Evolutionary conservation across 73 alveolate genomes (phyloP), one percentile per base, ranked within the genome.

Genomic region (Blepharisma japonicum): DNA sequence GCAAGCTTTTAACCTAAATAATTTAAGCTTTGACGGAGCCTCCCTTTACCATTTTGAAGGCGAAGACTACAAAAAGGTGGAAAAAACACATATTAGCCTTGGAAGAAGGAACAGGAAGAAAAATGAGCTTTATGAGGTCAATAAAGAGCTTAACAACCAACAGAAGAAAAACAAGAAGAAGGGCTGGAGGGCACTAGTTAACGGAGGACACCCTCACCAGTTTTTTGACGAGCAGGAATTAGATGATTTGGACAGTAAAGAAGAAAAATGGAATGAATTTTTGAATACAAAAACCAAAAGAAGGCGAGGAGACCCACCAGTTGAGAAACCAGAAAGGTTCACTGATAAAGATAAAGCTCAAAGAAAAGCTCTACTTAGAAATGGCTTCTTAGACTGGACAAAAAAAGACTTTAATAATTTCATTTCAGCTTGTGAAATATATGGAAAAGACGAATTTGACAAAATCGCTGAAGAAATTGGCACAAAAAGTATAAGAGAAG

Each of bases 171-270:
- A 91, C 78, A 80, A 91, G 56, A 93, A 78, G 66, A 72, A 55
- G 47, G 98, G 98, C 46, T 95, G 98, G 97, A 88, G 87, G 80
- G 90, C 92, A 7, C 61, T 79, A 4, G 94, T 89, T 6, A 91
- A 88, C 21, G 98, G 98, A 8, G 97, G 97, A 46, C 91, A 90
- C 78, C 89, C 77, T 46, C 96, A 88, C 66, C 95, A 92, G 86
- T 93, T 92, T 90, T 92, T 86, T 78, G 97, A 91, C 79, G 80
- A 77, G 39, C 86, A 80, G 20, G 88, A 91, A 77, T 77, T 92
- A 9, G 96, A 94, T 74, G 90, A 87, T 68, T 76, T 93, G 39
- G 97, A 94, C 66, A 86, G 77, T 49, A 90, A 95, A 79, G 97
- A 90, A 80, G 77, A 83, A 50, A 68, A 77, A 45, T 84, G 97